Base-by-base conservation (phyloP, 2,329 filamentous ascomycete genomes). In the Lachnellula cervina region DNA sequence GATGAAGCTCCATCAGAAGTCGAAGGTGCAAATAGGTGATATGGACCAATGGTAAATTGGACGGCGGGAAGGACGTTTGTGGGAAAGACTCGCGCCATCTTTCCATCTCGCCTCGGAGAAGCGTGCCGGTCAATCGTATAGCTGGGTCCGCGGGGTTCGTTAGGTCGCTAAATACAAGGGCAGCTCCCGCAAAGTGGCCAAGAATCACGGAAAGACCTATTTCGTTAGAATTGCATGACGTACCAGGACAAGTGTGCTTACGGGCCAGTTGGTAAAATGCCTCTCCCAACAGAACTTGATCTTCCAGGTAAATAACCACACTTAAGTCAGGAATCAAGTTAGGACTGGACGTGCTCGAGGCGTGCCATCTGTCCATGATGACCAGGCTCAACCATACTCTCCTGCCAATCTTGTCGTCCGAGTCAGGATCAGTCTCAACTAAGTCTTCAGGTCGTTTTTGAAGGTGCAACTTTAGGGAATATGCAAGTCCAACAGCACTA, bases 311-410 rank as follows among this genome's bases (percentile, higher is more conserved):
- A 23, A 87, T 72, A 14, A 87, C 78, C 6, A 84, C 77, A 51
- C 77, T 82, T 58, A 80, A 78, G 61, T 87, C 81, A 1, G 81
- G 81, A 55, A 90, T 82, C 56, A 85, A 76, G 13, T 82, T 64
- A 3, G 85, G 82, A 58, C 79, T 82, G 13, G 81, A 82, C 4
- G 80, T 86, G 21, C 82, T 84, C n/a, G 83, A 79, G 4, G 87
- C 84, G 66, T 89, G 83, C 85, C 86, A 90, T 16, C 86, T 80
- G 65, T 90, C 87, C 60, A 90, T 79, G 59, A 87, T 78, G 46
- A 89, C 80, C 35, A 90, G 73, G 14, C 83, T 81, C 83, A 85
- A 89, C 87, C 87, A 90, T 17, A 86, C 79, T 44, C 85, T 79
- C 50, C 84, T 75, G 1, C 79, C 79, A 4, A 89, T 73, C 17